phyloP scores from a whole-genome alignment of 2,329 filamentous ascomycete species.

The Aspergillus ochraceoroseus region DNA sequence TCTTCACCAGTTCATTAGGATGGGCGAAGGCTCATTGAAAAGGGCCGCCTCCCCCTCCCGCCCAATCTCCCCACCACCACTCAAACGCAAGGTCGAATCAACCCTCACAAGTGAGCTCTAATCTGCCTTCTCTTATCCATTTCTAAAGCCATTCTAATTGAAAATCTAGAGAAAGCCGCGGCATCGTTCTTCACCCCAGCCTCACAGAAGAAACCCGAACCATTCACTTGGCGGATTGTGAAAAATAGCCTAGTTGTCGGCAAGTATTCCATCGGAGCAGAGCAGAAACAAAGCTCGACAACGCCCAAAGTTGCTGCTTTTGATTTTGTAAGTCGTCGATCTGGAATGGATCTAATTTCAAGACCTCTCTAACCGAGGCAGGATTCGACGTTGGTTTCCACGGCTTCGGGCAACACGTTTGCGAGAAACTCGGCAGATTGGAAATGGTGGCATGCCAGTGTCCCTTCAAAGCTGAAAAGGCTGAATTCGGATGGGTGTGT shows the following conservation, averaged over 20 bases:
- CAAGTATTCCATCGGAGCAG: constrained; percentile 54
- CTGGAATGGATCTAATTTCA: neutral
- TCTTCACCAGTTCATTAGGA: constrained; percentile 19
- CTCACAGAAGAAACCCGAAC: constrained; percentile 77
- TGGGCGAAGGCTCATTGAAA: constrained; percentile 32
- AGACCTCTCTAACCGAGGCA: constrained; percentile 29
- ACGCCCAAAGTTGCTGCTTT: constrained; percentile 43
- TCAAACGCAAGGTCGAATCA: constrained; percentile 53
- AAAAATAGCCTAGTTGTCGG: constrained; percentile 71
- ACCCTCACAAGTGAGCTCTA: constrained; percentile 51
- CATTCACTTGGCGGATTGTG: constrained; percentile 62
- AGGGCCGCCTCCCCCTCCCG: constrained; percentile 33
- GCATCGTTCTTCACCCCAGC: constrained; percentile 82
- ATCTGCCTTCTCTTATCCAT: too few species aligned
- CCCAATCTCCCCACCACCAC: constrained; percentile 54
- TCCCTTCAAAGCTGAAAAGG: constrained; percentile 62
- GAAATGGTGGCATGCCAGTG: constrained; percentile 82
- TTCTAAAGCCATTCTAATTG: too few species aligned
- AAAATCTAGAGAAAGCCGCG: constrained; percentile 57
- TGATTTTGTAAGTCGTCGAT: constrained; percentile 38
- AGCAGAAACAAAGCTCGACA: constrained; percentile 14
- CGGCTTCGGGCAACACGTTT: constrained; percentile 76
- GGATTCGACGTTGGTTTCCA: constrained; percentile 83
- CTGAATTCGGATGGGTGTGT: constrained; percentile 65
- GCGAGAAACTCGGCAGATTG: constrained; percentile 68